Evolutionary conservation across 495 filamentous ascomycete genomes (phyloP), one percentile per base, ranked within the genome.

Genomic region (Astrothelium macrocarpum): DNA sequence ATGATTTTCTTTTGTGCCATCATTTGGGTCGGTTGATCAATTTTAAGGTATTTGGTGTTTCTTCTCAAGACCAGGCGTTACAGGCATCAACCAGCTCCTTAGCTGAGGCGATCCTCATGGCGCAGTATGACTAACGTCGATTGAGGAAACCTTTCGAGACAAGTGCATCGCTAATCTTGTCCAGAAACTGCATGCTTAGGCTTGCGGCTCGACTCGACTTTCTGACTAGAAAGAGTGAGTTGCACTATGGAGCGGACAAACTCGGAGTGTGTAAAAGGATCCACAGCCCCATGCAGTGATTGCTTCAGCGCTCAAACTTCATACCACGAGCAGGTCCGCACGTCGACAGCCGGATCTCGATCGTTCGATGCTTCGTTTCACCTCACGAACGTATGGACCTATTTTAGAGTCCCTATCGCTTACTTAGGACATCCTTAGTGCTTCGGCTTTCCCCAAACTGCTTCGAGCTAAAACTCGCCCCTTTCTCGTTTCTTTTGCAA

Each of bases 271-370:
- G 45, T 5, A 5, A 5, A 49, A 49, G 5, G 45, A 49, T 49
- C 36, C 10, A 42, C 36, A 16, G 36, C 45, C 11, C 45, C 45
- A 49, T 5, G 23, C 45, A 20, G 23, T 12, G 14, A 18, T 20
- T 49, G 45, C 45, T 49, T 49, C 45, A 49, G 20, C 14, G 49
- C 25, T 56, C 49, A 56, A 56, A 56, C 49, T 9, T 56, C 49
- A 29, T 29, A 9, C 23, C 45, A 49, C 23, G 5, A 12, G 5
- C n/a, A 49, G 5, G 12, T 5, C 45, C 11, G n/a, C 10, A n/a
- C 10, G 45, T 5, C 45, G 5, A 5, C 4, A 9, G 20, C 45
- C 45, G 20, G 10, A 9, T 10, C 25, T 11, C 49, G 12, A 56
- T 20, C 23, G 23, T n/a, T 56, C 20, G 12, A 20, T 28, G 4